These are phyloP conservation scores for Ogataea trehalophila DNA, from an alignment of 805 yeast genomes.

Conservation along the genomic window DNA sequence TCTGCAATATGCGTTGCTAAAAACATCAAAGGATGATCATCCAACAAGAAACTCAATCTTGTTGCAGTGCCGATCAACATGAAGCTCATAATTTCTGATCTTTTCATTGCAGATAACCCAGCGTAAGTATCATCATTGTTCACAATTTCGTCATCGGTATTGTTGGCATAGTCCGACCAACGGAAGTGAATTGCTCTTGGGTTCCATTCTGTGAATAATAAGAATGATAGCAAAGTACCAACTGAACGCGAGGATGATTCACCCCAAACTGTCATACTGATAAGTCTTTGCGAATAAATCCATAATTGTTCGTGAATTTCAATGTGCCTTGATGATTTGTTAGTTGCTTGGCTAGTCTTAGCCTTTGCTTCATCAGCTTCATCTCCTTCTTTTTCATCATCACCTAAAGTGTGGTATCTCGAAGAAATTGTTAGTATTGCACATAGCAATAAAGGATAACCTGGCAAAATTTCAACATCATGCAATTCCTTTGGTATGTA, in stretches of 20 bases:
- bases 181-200: constrained; percentile 91
- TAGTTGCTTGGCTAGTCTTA: neutral
- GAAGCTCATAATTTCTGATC: constrained; percentile 91
- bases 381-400: constrained; percentile 23
- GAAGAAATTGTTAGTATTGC: constrained; percentile 78
- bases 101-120: constrained; percentile 78
- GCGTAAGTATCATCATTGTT: constrained; percentile 47
- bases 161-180: constrained; percentile 78
- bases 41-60: constrained; percentile 78
- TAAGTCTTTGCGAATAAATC: constrained; percentile 76
- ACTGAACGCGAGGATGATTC: constrained; percentile 84
- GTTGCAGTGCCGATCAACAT: constrained; percentile 87
- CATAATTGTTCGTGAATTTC: constrained; percentile 76
- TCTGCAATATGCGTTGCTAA: constrained; percentile 84
- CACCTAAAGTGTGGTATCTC: constrained; percentile 61
- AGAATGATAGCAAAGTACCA: constrained; percentile 81
- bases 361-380: constrained; percentile 27
- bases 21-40: constrained; percentile 65
- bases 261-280: constrained; percentile 90
- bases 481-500: constrained; percentile 74
- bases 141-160: constrained; percentile 38
- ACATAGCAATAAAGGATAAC: constrained; percentile 76
- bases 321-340: constrained; percentile 33
- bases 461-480: constrained; percentile 58
- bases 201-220: constrained; percentile 90